phyloP scores from a whole-genome alignment of 352 stramenopile species.

The Globisporangium megalacanthum region DNA sequence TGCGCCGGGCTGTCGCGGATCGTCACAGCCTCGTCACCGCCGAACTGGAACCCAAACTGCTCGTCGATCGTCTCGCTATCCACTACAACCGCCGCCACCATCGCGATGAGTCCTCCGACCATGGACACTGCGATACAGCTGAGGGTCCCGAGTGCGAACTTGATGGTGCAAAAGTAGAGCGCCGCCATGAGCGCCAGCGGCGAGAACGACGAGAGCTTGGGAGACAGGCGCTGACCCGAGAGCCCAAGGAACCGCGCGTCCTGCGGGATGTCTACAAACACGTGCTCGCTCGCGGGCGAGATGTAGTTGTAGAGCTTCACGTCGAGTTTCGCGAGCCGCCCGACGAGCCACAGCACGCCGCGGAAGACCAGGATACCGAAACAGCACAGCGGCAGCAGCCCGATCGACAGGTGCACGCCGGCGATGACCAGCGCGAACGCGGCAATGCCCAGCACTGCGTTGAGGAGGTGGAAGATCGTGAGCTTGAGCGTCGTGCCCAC shows the following conservation, averaged over 20 bases:
- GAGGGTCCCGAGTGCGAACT: constrained; percentile 47
- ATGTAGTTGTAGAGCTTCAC: constrained; percentile 61
- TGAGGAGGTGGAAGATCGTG: constrained; percentile 53
- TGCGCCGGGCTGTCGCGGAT: constrained; percentile 28
- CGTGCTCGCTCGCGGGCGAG: not conserved
- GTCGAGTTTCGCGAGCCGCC: constrained; percentile 44
- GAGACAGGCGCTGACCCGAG: constrained; percentile 27
- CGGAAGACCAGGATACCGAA: constrained; percentile 60
- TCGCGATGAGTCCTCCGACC: constrained; percentile 24
- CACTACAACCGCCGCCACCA: constrained; percentile 10
- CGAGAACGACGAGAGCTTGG: constrained; percentile 45
- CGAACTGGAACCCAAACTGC: not conserved
- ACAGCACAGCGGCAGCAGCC: constrained; percentile 55
- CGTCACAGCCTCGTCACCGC: constrained; percentile 13
- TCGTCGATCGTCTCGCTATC: constrained; percentile 21
- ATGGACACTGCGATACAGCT: constrained; percentile 33
- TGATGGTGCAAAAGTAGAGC: constrained; percentile 64
- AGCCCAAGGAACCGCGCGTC: constrained; percentile 7
- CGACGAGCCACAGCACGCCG: constrained; percentile 35
- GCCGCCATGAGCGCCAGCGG: constrained; percentile 48
- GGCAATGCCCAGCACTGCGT: constrained; percentile 43
- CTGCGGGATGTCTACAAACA: constrained; percentile 16
- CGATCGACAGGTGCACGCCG: constrained; percentile 28
- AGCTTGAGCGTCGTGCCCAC: constrained; percentile 43
- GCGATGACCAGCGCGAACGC: constrained; percentile 44